A percentile compares a stretch with the other conserved stretches of the same genome.
phyloP scores from a whole-genome alignment of 78 protist genomes.

The Acrasis kona region DNA sequence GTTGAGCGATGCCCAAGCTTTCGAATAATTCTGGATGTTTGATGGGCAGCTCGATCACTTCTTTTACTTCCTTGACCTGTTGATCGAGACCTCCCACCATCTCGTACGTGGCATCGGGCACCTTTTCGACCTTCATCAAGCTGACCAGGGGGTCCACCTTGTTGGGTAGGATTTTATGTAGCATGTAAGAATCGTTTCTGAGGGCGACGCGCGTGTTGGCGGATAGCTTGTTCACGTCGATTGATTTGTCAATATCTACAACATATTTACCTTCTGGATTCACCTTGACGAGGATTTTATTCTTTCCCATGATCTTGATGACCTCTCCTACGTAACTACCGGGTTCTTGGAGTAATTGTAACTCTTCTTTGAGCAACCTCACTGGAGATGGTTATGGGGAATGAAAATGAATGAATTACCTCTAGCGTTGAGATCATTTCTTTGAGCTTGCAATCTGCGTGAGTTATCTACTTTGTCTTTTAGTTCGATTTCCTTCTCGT shows the following conservation, averaged over 20 bases:
- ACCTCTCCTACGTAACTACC: conserved; percentile 98
- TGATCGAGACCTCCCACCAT: conserved; percentile 98
- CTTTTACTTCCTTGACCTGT: conserved; percentile 98
- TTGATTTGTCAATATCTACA: conserved; percentile 86
- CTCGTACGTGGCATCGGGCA: conserved; percentile 97
- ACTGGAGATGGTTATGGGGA: conserved; percentile 37
- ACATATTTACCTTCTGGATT: conserved; percentile 97
- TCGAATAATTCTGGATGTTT: conserved; percentile 99
- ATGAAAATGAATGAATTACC: conserved; percentile 21
- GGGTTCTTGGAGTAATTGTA: conserved; percentile 78
- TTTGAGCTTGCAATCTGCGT: conserved; percentile 89
- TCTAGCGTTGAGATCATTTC: conserved; percentile 87
- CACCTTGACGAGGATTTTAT: conserved; percentile 81
- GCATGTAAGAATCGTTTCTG: conserved; percentile 59
- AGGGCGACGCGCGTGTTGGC: conserved; percentile 90
- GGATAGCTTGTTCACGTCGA: conserved; percentile 62
- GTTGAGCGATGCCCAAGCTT: conserved; percentile 95
- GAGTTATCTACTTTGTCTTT: conserved; percentile 63
- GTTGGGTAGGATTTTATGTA: conserved; percentile 92
- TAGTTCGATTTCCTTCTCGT: neutral
- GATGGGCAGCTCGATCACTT: conserved; percentile 98
- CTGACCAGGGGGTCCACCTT: conserved; percentile 93
- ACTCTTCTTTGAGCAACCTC: conserved; percentile 90
- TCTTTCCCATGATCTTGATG: conserved; percentile 89
- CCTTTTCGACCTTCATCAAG: conserved; percentile 98